Evolutionary conservation across 1,284 basidiomycete species (phyloP), one percentile per base, ranked within the genome.

Genomic region (Gomphus bonarii): DNA sequence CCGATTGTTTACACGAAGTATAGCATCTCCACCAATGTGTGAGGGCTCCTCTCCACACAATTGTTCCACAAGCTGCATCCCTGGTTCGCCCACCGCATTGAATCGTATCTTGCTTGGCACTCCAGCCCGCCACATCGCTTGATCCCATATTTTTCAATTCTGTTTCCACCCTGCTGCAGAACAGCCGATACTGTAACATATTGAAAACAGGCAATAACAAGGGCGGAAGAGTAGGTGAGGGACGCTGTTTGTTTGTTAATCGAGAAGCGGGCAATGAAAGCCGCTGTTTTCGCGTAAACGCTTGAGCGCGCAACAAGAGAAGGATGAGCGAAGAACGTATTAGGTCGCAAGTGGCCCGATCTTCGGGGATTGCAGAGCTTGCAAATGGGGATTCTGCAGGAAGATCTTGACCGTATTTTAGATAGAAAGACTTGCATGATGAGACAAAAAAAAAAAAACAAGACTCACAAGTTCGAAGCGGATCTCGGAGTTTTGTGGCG

Each of bases 131-230:
- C 67, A 68, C 53, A 91, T 67, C 2, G 78, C 79, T 30, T 60
- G 55, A 5, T 73, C 71, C n/a, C 52, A 81, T 73, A 60, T 73
- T 75, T 49, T 70, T 67, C 35, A 90, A 68, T 69, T 88, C 84
- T 1, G 67, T 59, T 55, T 77, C 75, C 43, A 89, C 73, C 58
- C 82, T 75, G 57, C 75, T 66, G 64, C 83, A 85, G 66, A 91
- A 89, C 20, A 79, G 78, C 62, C 80, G 78, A 64, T 90, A 91
- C 67, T 89, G 88, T 42, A 90, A 68, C 22, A 88, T 63, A 65
- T 88, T 85, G 60, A 89, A 82, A 59, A 89, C 72, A 0, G 85
- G 85, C 52, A 83, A 83, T 11, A 91, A 62, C 48, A 42, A 72
- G 60, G 3, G 66, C 64, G 14, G 69, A 66, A 8, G 63, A 38